phyloP scores from a whole-genome alignment of 768 basidiomycete genomes.

The Hygrocybe punicea region DNA sequence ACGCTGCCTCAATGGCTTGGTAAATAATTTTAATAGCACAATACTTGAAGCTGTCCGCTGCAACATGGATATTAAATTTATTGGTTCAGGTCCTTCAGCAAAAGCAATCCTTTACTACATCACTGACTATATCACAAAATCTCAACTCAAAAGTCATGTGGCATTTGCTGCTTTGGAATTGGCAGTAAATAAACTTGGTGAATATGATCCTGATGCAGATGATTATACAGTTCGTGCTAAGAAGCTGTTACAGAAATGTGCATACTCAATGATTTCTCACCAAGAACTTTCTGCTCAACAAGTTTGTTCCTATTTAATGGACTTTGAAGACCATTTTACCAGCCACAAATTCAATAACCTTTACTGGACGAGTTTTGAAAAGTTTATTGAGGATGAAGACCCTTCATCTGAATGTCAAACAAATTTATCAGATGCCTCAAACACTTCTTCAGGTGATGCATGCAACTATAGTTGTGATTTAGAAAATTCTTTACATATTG shows the following conservation, averaged over 20 bases:
- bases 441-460: background rate
- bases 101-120: slow-evolving; percentile 47
- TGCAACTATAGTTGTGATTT: too few relatives aligned
- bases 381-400: slow-evolving; percentile 16
- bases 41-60: slow-evolving; percentile 37
- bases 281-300: slow-evolving; percentile 42
- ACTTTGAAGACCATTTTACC: slow-evolving; percentile 35
- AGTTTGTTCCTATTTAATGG: slow-evolving; percentile 34
- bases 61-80: slow-evolving; percentile 50
- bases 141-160: slow-evolving; percentile 40
- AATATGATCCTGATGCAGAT: slow-evolving; percentile 18
- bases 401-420: slow-evolving; percentile 28
- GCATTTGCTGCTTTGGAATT: slow-evolving; percentile 38
- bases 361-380: slow-evolving; percentile 37
- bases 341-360: slow-evolving; percentile 34
- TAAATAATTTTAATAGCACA: slow-evolving; percentile 43
- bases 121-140: slow-evolving; percentile 49
- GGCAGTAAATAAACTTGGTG: slow-evolving; percentile 30
- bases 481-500: background rate
- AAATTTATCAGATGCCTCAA: background rate
- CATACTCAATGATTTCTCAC: slow-evolving; percentile 33
- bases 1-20: slow-evolving; percentile 35
- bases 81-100: slow-evolving; percentile 39
- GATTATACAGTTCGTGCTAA: slow-evolving; percentile 24
- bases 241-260: slow-evolving; percentile 37